Evolutionary conservation across 257 asterid species (phyloP), one percentile per base, ranked within the genome.

Genomic region (Nicotiana undulata): DNA sequence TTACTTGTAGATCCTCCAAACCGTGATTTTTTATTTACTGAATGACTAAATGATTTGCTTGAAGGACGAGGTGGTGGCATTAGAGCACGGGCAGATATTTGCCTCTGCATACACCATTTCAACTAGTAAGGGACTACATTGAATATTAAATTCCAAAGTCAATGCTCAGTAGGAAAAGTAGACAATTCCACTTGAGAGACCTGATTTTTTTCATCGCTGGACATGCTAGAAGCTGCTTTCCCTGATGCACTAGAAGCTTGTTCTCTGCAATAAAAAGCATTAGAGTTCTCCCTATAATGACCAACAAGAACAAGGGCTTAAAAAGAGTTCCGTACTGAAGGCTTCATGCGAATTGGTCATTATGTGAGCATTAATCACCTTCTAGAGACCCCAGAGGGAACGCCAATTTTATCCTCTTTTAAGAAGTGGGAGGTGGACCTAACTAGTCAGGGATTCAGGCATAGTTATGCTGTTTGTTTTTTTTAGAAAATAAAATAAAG

Each of bases 21-120:
- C 82, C 89, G 88, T 4, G 93, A 63, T 85, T 88, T 90, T 61
- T 85, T 83, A 46, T 82, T 86, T 34, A 63, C 49, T 6, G 93
- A 75, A 74, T 78, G 84, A 59, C 90, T 63, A 52, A 87, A 80
- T 68, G 88, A 84, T 79, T 89, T 93, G 59, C 85, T 81, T 11
- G 97, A 91, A 83, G 97, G 95, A 81, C 96, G 91, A 46, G 98
- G 98, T 53, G 98, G 98, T 17, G 97, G 99, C 99, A 96, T 94
- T 56, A 91, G 87, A 83, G 91, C 93, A 81, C 97, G 97, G 77
- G 97, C 98, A 67, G 97, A 90, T 77, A 90, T 85, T 83, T 90
- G 94, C 83, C 84, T 91, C 99, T 95, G 87, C 75, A 83, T 17
- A 49, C 81, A 81, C 34, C 53, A 70, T 68, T 76, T 51, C 56